Base-by-base conservation (phyloP, 805 yeast genomes). In the Pichia phayaonensis region DNA sequence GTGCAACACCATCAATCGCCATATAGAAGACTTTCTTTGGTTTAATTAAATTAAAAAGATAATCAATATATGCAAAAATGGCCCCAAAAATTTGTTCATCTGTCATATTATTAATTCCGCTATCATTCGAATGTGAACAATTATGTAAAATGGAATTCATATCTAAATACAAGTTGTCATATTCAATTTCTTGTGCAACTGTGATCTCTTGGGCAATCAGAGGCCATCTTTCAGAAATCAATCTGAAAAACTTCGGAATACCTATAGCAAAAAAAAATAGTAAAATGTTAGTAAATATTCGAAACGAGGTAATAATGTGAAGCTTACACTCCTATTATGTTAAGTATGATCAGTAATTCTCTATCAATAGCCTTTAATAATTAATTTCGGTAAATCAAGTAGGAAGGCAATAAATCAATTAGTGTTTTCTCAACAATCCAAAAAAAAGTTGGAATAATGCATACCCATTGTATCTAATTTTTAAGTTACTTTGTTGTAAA, bases 1-100 rank as follows among this genome's bases (percentile, higher is more conserved):
- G 99, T 0, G 99, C 99, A 47, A 92, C 98, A 65, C 99, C 99
- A 71, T 92, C 99, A 60, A 92, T 87, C 3, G 99, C 98, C 96
- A 92, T 90, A 65, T 85, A 90, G 59, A 92, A 87, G 15, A 84
- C 80, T 63, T 88, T 78, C 60, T 86, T 76, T 10, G 99, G 99
- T 65, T 83, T 81, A 57, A 94, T 90, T 24, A 89, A 80, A 54
- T 83, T 83, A 61, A 94, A 92, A 51, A 94, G 72, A 67, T 94
- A 97, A 65, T 94, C 99, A 56, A 94, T 92, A 63, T 94, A 94
- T 34, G 87, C 84, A 71, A 90, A 92, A 45, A 94, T 90, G n/a
- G 92, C 84, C 18, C 89, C 83, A 70, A 82, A 94, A 76, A 90
- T 90, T 64, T 88, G 90, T 60, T 90, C 96, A 56, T 94, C 98